phyloP scores from a whole-genome alignment of 306 rosid genomes.

The Inga laurina region DNA sequence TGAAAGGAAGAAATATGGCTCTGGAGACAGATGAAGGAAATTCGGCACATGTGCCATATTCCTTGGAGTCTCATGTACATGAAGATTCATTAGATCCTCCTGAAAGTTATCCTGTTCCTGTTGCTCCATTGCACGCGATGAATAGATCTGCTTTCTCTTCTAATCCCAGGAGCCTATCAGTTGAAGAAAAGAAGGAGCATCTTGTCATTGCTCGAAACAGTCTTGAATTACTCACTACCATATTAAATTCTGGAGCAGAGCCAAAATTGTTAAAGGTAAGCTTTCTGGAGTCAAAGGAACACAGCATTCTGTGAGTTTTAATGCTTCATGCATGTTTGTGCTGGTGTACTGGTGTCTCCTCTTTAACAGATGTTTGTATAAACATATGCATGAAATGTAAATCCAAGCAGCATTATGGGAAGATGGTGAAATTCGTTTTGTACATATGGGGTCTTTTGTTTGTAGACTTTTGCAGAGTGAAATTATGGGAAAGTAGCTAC shows the following conservation, averaged over 20 bases:
- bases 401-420: neutral
- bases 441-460: neutral
- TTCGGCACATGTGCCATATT: slow-evolving; percentile 44
- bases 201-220: slow-evolving; percentile 78
- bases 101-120: slow-evolving; percentile 62
- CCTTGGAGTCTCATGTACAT: slow-evolving; percentile 48
- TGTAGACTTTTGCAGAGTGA: slow-evolving; percentile 8
- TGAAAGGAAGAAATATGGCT: slow-evolving; percentile 57
- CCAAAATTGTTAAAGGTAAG: slow-evolving; percentile 74
- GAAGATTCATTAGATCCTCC: slow-evolving; percentile 55
- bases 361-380: neutral
- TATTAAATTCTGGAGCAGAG: slow-evolving; percentile 63
- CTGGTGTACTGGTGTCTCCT: neutral
- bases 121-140: slow-evolving; percentile 39
- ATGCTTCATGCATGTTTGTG: slow-evolving; percentile 1
- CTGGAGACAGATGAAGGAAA: slow-evolving; percentile 43
- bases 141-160: slow-evolving; percentile 40
- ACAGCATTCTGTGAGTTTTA: neutral
- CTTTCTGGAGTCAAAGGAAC: slow-evolving; percentile 4
- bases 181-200: slow-evolving; percentile 67
- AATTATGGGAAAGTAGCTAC: neutral
- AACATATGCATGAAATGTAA: neutral
- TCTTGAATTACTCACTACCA: slow-evolving; percentile 71
- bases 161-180: slow-evolving; percentile 41
- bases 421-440: neutral